Evolutionary conservation across 2,329 filamentous ascomycete species (phyloP), one percentile per base, ranked within the genome.

Genomic region (Periglandula ipomoeae): DNA sequence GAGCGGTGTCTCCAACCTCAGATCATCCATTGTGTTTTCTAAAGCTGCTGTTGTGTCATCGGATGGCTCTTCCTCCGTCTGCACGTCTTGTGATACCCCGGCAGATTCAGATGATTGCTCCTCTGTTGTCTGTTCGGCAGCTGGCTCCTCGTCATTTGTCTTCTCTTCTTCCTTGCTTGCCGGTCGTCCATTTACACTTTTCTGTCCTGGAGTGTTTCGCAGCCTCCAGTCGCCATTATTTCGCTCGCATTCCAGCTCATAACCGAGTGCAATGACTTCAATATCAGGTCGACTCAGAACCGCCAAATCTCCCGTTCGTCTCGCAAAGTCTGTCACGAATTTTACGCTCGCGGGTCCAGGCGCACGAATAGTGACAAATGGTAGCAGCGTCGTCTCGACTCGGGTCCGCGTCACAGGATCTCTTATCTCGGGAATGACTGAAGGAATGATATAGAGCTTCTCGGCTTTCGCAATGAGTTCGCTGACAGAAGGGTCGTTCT

Each of bases 241-340:
- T 50, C 84, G 75, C 71, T 97, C 90, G 59, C 87, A 86, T 59
- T 97, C 91, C n/a, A 97, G 65, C 64, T 98, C 93, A 65, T 97
- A 97, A 1, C 89, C 86, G 49, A 98, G 72, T 8, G 91, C 93
- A 60, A 97, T 72, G 37, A 98, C 78, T 57, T 94, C 86, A 52
- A 97, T 72, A 81, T 98, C 93, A 1, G 89, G 86, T 61, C 78
- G 82, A 68, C 90, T 96, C 50, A 98, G 71, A 1, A 96, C 91
- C 10, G 85, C 80, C 53, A 90, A 75, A 65, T 98, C 93, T 48
- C 93, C 93, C 0, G 93, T 97, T 64, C 82, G 85, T 48, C 87
- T 80, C 40, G 93, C 87, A 71, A 97, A 97, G 50, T 87, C 85
- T 44, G 81, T 82, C 4, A 96, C 79, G 51, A 91, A 76, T 60